A percentile compares a stretch with the other conserved stretches of the same genome.
Evolutionary conservation across 176 grass and related monocot species (phyloP).

Genomic region (Paspalum vaginatum): DNA sequence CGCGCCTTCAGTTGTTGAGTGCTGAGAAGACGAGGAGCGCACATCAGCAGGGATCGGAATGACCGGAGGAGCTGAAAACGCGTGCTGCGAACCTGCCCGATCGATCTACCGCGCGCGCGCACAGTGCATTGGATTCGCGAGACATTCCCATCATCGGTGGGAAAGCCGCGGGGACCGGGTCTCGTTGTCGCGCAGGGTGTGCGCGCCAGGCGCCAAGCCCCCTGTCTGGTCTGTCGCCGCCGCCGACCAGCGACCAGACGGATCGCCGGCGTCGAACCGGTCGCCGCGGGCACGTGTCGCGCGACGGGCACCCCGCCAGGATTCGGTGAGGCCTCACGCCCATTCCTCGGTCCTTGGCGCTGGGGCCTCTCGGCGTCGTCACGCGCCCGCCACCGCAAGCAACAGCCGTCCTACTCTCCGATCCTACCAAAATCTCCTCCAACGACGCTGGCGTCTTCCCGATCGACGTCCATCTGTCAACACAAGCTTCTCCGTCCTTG

Average conservation of each 20-base stretch:
- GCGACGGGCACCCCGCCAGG: background rate
- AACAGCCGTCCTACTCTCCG: constrained; percentile 15
- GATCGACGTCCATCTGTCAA: background rate
- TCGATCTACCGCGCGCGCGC: background rate
- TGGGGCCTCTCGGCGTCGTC: background rate
- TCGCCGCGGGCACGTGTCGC: constrained; percentile 16
- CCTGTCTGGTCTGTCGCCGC: background rate
- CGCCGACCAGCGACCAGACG: background rate
- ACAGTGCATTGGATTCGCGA: background rate
- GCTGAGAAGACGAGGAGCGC: background rate
- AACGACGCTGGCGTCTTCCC: background rate
- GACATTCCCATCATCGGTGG: constrained; percentile 30
- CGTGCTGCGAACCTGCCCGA: constrained; percentile 1
- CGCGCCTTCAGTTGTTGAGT: background rate
- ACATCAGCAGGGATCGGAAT: no score
- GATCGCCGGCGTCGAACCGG: constrained; percentile 13
- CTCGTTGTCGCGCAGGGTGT: background rate
- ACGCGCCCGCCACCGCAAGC: background rate
- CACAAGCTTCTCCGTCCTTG: background rate
- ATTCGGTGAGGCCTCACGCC: constrained; percentile 5
- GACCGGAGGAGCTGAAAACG: background rate
- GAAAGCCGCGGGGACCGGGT: background rate
- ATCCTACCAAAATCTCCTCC: constrained; percentile 25
- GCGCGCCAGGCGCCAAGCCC: background rate
- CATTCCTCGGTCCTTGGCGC: background rate